Percentiles rank a stretch among this genome's conserved stretches.
phyloP scores from a whole-genome alignment of 306 rosid genomes.

The Mimosa pudica region DNA sequence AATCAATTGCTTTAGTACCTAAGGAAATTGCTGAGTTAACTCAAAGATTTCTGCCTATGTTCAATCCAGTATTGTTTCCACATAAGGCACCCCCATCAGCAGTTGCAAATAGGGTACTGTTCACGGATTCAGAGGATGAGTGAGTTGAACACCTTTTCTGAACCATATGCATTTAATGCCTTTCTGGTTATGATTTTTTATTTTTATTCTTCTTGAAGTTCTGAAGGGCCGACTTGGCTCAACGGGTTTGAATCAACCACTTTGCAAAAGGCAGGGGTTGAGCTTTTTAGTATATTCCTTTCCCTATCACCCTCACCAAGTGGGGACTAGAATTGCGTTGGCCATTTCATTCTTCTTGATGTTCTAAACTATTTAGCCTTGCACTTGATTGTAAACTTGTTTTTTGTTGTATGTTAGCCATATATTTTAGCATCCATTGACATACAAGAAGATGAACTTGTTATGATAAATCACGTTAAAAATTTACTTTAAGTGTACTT shows the following conservation, averaged over 20 bases:
- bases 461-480: not conserved
- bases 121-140: constrained; percentile 96
- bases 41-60: constrained; percentile 67
- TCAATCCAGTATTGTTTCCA: constrained; percentile 86
- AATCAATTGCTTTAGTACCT: constrained; percentile 84
- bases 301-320: too few relatives aligned
- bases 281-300: too few relatives aligned
- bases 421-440: not conserved
- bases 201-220: constrained; percentile 26
- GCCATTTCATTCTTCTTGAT: constrained; percentile 19
- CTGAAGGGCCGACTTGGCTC: too few relatives aligned
- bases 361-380: not conserved
- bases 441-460: not conserved
- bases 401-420: not conserved
- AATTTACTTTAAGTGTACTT: not conserved
- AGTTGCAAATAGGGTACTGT: constrained; percentile 75
- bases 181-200: constrained; percentile 23
- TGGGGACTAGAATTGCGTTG: too few relatives aligned
- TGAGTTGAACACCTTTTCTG: constrained; percentile 53
- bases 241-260: too few relatives aligned
- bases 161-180: constrained; percentile 26
- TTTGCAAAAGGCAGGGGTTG: too few relatives aligned
- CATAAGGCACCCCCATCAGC: constrained; percentile 83
- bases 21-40: constrained; percentile 76
- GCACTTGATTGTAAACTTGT: constrained; percentile 1